These are phyloP conservation scores for Bacidia rubella DNA, from an alignment of 495 filamentous ascomycete genomes.

Conservation along the genomic window DNA sequence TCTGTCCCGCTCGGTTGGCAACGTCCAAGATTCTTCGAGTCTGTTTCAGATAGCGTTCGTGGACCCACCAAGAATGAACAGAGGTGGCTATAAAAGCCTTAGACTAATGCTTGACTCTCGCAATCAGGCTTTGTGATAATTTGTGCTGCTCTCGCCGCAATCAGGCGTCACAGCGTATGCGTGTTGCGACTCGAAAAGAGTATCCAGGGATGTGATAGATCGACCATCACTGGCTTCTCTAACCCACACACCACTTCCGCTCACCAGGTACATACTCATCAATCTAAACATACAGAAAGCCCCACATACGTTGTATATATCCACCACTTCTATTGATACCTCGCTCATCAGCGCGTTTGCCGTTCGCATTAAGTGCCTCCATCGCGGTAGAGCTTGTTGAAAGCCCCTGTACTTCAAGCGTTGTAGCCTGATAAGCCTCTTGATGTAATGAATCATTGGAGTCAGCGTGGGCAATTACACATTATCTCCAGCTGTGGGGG, in stretches of 20 bases:
- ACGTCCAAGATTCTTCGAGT: too few species aligned
- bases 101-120: too few species aligned
- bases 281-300: not conserved
- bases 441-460: not conserved
- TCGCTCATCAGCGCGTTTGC: constrained; percentile 4
- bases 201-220: not conserved
- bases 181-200: not conserved
- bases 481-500: constrained; percentile 2
- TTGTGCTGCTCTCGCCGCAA: too few species aligned
- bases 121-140: too few species aligned
- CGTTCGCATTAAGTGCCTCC: constrained; percentile 5
- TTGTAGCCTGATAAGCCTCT: not conserved
- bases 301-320: not conserved
- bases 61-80: too few species aligned
- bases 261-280: not conserved
- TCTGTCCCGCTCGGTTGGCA: too few species aligned
- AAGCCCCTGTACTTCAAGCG: constrained; percentile 4
- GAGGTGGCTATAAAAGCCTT: too few species aligned
- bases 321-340: not conserved
- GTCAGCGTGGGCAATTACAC: not conserved
- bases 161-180: too few species aligned
- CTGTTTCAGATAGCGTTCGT: too few species aligned
- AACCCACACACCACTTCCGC: constrained; percentile 4
- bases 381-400: not conserved
- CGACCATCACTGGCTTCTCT: not conserved